Evolutionary conservation across 495 filamentous ascomycete genomes (phyloP), one percentile per base, ranked within the genome.

Genomic region (Pseudoneurospora amorphoporcata): DNA sequence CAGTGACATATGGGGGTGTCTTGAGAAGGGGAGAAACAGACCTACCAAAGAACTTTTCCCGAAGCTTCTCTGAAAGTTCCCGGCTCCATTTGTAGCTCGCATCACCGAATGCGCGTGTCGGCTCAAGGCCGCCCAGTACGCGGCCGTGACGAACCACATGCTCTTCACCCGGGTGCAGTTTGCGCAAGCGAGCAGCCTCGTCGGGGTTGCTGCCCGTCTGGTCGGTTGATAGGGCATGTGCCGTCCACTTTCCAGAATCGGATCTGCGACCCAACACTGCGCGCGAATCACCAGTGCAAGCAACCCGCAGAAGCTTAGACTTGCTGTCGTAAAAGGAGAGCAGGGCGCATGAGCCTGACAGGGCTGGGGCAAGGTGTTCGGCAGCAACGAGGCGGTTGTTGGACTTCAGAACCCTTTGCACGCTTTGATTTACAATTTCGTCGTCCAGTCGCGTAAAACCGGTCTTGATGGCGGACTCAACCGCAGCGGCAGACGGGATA

Each of bases 1-100:
- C 96, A 7, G 96, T 99, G 23, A 99, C 96, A 77, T 99, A 99
- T 0, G 96, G 96, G 17, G 96, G 96, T 0, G 94, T 97, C 81
- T 92, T 92, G 69, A 97, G 83, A 9, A 90, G 81, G n/a, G 87
- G 82, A 6, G 88, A 88, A 3, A 90, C 89, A 12, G 88, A 91
- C 41, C 92, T 87, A 42, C 91, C 95, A 76, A 98, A 98, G 83
- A 94, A 99, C 17, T 90, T 88, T 40, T 83, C 84, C 80, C 92
- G 93, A 74, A 99, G 88, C 74, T 90, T 89, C 8, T 93, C 88
- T 74, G 95, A 91, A 8, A 91, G 88, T 71, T 97, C 94, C 42
- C 86, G 85, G 61, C 86, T 91, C 96, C 96, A 99, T 81, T 99
- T 99, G 85, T 98, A 99, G 76, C 89, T 88, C 0, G 96, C 94